phyloP scores from a whole-genome alignment of 1,139 yeast species.

The Diutina rugosa region DNA sequence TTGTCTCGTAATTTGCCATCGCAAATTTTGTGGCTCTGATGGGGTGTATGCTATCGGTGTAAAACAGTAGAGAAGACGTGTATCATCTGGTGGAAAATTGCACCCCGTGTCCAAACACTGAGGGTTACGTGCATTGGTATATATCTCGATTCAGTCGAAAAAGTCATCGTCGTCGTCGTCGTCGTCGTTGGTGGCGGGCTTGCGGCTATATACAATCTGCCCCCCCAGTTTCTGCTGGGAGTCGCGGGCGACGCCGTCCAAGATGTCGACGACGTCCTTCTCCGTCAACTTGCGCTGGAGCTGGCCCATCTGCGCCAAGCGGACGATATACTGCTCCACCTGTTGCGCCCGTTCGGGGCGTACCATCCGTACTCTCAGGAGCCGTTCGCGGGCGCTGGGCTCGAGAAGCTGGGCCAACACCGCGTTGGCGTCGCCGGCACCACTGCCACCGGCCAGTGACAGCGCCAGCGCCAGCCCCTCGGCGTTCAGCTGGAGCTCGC shows the following conservation, averaged over 20 bases:
- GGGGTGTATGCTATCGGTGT: too few species aligned
- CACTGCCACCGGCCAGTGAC: slow-evolving; percentile 6
- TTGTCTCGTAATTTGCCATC: too few species aligned
- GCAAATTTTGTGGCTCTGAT: too few species aligned
- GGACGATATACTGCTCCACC: slow-evolving; percentile 72
- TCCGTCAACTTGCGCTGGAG: slow-evolving; percentile 62
- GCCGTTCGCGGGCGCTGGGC: slow-evolving; percentile 76
- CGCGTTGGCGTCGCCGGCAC: not conserved
- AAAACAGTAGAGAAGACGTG: too few species aligned
- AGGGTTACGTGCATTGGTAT: not conserved
- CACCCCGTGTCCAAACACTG: not conserved
- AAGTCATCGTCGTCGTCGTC: slow-evolving; percentile 11
- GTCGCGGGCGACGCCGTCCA: slow-evolving; percentile 76
- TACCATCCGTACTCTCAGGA: slow-evolving; percentile 78
- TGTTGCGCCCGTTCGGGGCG: slow-evolving; percentile 84
- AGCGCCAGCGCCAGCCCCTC: slow-evolving; percentile 12
- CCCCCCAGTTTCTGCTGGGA: slow-evolving; percentile 44
- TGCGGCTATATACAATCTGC: slow-evolving; percentile 30
- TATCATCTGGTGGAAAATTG: too few species aligned
- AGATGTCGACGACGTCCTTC: slow-evolving; percentile 65
- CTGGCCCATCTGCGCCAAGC: slow-evolving; percentile 71
- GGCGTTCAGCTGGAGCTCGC: slow-evolving; percentile 57
- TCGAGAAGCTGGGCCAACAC: slow-evolving; percentile 55
- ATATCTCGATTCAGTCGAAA: slow-evolving; percentile 5
- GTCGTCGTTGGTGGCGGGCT: slow-evolving; percentile 13